phyloP scores from a whole-genome alignment of 73 alveolate genomes.

The Uronychia binucleata region DNA sequence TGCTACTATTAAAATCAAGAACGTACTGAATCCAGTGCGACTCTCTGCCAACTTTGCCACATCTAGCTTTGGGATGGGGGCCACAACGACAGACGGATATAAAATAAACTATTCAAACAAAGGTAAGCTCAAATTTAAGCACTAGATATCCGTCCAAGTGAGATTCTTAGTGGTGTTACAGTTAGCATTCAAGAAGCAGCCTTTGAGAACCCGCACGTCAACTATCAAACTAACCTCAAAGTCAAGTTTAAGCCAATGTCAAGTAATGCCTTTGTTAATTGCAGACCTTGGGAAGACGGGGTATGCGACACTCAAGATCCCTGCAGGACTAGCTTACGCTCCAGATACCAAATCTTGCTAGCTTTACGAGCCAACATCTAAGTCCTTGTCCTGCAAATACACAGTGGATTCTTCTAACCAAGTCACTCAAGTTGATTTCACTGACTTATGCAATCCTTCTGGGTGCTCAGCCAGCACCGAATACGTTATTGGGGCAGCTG shows the following conservation, averaged over 20 bases:
- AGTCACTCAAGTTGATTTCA: constrained; percentile 20
- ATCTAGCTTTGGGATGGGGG: constrained; percentile 7
- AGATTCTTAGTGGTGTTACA: constrained; percentile 53
- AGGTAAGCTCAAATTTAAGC: not conserved
- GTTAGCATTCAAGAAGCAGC: constrained; percentile 17
- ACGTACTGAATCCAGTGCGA: constrained; percentile 5
- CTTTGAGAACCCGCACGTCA: constrained; percentile 21
- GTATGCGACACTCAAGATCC: constrained; percentile 26
- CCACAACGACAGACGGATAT: constrained; percentile 19
- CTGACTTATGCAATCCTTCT: constrained; percentile 29
- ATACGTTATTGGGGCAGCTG: constrained; percentile 11
- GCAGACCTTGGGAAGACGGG: constrained; percentile 21
- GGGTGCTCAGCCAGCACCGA: constrained; percentile 34
- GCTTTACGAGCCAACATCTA: constrained; percentile 5
- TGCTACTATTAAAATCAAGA: constrained; percentile 6
- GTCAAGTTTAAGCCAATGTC: constrained; percentile 35
- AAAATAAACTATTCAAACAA: constrained; percentile 3
- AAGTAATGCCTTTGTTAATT: not conserved
- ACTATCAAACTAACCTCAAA: constrained; percentile 6
- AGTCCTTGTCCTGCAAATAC: constrained; percentile 34
- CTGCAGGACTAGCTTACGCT: constrained; percentile 24
- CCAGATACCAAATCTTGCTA: constrained; percentile 22
- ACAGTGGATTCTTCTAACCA: constrained; percentile 16
- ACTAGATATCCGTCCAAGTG: constrained; percentile 40
- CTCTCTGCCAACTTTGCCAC: constrained; percentile 41